Conservation (phyloP, 768 basidiomycete species). For the Cubamyces lactineus region DNA sequence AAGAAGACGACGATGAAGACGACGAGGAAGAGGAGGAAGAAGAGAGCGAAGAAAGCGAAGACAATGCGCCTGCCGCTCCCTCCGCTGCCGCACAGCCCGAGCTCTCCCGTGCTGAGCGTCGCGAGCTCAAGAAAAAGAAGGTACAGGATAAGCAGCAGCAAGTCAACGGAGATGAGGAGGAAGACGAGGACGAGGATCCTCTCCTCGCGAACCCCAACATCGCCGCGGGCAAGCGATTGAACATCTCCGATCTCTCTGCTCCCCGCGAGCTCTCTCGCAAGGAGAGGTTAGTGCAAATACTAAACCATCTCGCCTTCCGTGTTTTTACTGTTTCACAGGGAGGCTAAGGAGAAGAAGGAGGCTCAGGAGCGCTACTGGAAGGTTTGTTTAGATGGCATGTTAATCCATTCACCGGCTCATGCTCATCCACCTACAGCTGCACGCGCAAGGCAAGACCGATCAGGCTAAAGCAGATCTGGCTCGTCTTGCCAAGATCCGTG, state of each 20-base stretch:
- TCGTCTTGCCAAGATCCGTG: constrained; percentile 82
- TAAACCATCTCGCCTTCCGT: background rate
- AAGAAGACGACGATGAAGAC: constrained; percentile 36
- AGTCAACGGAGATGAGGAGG: constrained; percentile 38
- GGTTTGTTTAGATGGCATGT: constrained; percentile 42
- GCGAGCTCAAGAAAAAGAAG: constrained; percentile 85
- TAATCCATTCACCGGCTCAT: background rate
- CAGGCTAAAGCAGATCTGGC: constrained; percentile 89
- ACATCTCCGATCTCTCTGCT: constrained; percentile 70
- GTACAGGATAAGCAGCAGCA: constrained; percentile 52
- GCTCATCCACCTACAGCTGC: constrained; percentile 53
- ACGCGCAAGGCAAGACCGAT: constrained; percentile 83
- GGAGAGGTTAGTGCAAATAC: constrained; percentile 53
- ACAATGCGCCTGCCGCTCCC: constrained; percentile 36
- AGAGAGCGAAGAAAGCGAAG: constrained; percentile 50
- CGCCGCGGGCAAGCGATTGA: constrained; percentile 66
- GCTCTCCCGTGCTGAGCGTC: constrained; percentile 70
- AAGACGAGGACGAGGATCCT: constrained; percentile 61
- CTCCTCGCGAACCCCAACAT: constrained; percentile 83
- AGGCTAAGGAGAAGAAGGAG: constrained; percentile 90
- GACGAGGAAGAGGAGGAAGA: constrained; percentile 48
- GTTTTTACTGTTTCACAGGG: constrained; percentile 48
- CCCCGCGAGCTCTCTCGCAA: constrained; percentile 64
- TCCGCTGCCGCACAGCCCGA: constrained; percentile 49
- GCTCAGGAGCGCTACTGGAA: constrained; percentile 89